A percentile compares a stretch with the other conserved stretches of the same genome.
Conservation (phyloP, 2,329 filamentous ascomycete species). For the Coccinonectria pachysandricola region DNA sequence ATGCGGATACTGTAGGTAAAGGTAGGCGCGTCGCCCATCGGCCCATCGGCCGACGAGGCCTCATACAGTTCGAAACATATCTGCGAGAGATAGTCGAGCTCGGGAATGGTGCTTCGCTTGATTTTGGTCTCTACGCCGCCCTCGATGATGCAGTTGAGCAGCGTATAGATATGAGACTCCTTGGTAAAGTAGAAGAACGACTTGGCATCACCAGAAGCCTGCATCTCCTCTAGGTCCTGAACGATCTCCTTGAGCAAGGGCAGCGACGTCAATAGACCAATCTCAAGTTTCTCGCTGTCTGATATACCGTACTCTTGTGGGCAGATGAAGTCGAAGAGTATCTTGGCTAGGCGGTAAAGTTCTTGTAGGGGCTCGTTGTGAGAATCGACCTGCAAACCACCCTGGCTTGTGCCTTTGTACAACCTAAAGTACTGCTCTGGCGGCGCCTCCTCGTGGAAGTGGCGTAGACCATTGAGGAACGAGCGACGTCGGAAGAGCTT, state of each 20-base stretch:
- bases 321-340: slow-evolving; percentile 96
- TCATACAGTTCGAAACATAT: slow-evolving; percentile 99
- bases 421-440: slow-evolving; percentile 80
- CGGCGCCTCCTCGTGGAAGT: slow-evolving; percentile 43
- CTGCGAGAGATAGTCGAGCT: slow-evolving; percentile 93
- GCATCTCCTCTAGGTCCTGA: slow-evolving; percentile 90
- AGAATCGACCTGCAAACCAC: slow-evolving; percentile 63
- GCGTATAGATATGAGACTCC: slow-evolving; percentile 95
- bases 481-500: slow-evolving; percentile 51
- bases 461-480: slow-evolving; percentile 43
- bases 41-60: slow-evolving; percentile 49
- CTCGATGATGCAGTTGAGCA: slow-evolving; percentile 95
- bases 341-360: slow-evolving; percentile 85
- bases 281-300: slow-evolving; percentile 94
- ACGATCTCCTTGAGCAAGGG: slow-evolving; percentile 95
- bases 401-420: slow-evolving; percentile 64
- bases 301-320: slow-evolving; percentile 97
- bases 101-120: slow-evolving; percentile 84
- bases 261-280: slow-evolving; percentile 85
- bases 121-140: slow-evolving; percentile 97
- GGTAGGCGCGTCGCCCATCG: slow-evolving; percentile 46
- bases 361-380: slow-evolving; percentile 83
- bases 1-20: slow-evolving; percentile 96
- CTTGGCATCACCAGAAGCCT: slow-evolving; percentile 87
- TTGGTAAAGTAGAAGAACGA: slow-evolving; percentile 99